phyloP scores from a whole-genome alignment of 2,329 filamentous ascomycete genomes.

The Basipetospora sp. region DNA sequence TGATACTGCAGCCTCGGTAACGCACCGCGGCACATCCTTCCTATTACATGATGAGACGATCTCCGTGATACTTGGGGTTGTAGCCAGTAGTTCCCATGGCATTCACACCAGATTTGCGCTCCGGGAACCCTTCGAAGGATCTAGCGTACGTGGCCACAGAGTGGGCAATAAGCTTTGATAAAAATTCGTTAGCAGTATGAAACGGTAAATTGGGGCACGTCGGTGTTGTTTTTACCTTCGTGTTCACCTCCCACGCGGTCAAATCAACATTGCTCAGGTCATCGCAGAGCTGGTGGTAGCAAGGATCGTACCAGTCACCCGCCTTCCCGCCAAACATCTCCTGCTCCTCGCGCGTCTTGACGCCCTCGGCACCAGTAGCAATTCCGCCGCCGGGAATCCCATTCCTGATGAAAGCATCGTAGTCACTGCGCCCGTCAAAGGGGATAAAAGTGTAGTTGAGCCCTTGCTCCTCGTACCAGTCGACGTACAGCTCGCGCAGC shows the following conservation, averaged over 20 bases:
- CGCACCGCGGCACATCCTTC: not conserved
- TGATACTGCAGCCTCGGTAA: no score
- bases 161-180: conserved; percentile 55
- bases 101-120: conserved; percentile 26
- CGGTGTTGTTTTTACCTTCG: conserved; percentile 32
- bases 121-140: conserved; percentile 51
- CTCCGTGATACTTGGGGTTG: conserved; percentile 33
- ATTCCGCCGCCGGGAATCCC: conserved; percentile 64
- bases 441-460: conserved; percentile 55
- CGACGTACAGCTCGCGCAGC: conserved; percentile 50
- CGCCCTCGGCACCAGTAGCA: conserved; percentile 61
- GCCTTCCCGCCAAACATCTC: conserved; percentile 56
- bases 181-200: no score
- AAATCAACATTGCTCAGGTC: conserved; percentile 41
- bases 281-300: conserved; percentile 50
- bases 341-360: conserved; percentile 56
- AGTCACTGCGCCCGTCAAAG: conserved; percentile 69
- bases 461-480: conserved; percentile 48
- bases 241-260: conserved; percentile 46
- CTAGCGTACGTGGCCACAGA: conserved; percentile 55
- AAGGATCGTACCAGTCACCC: conserved; percentile 43
- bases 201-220: no score
- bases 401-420: conserved; percentile 58
- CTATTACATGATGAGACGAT: conserved; percentile 29
- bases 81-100: conserved; percentile 15